phyloP scores from a whole-genome alignment of 1,139 yeast species.

The Suhomyces guaymorum region DNA sequence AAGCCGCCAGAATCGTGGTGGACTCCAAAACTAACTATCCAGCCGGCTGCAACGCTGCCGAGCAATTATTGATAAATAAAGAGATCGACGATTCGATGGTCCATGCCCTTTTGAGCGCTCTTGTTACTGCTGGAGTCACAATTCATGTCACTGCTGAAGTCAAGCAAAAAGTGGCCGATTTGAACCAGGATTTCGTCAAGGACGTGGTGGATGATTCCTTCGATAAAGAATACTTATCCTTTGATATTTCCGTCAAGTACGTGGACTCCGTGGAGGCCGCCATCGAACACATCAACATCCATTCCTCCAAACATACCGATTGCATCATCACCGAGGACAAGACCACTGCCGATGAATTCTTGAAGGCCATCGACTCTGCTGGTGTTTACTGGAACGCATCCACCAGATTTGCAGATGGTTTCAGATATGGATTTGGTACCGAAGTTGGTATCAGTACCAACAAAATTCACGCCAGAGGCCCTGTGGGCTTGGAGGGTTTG shows the following conservation, averaged over 20 bases:
- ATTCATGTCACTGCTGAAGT: constrained; percentile 66
- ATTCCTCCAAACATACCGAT: constrained; percentile 97
- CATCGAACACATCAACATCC: constrained; percentile 77
- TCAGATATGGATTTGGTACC: constrained; percentile 96
- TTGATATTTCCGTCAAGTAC: constrained; percentile 74
- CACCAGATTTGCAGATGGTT: constrained; percentile 97
- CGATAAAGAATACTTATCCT: constrained; percentile 76
- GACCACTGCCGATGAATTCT: constrained; percentile 67
- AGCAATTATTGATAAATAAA: constrained; percentile 72
- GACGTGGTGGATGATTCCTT: constrained; percentile 54
- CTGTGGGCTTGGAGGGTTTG: constrained; percentile 95
- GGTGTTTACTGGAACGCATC: constrained; percentile 99
- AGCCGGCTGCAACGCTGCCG: constrained; percentile 98
- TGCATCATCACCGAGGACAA: constrained; percentile 79
- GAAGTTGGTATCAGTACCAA: constrained; percentile 98
- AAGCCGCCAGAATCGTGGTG: constrained; percentile 71
- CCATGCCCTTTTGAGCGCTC: constrained; percentile 45
- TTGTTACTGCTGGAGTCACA: constrained; percentile 67
- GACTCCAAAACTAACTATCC: constrained; percentile 96
- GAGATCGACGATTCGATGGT: constrained; percentile 45
- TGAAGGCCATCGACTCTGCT: constrained; percentile 88
- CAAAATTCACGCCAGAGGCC: constrained; percentile 97
- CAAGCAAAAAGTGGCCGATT: constrained; percentile 19
- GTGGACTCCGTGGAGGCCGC: constrained; percentile 67
- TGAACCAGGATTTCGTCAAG: constrained; percentile 22